Base-by-base conservation (phyloP, 208 protist genomes). In the Acanthamoeba quina region DNA sequence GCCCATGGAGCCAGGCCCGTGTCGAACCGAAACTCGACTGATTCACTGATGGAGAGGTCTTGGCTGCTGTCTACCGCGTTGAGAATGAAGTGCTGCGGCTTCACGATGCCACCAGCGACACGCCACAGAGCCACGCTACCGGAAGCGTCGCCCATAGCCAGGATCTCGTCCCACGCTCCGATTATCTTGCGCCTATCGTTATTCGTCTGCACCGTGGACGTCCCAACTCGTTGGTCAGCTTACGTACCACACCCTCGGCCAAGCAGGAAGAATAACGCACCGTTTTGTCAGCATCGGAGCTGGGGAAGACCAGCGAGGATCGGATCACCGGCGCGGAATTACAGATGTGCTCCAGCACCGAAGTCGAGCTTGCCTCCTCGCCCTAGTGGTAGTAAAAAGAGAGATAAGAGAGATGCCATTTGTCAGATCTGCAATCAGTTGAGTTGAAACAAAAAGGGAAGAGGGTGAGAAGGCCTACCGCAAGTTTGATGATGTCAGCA, bases 11-110 rank as follows among this genome's bases (percentile, higher is more conserved):
- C 13, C 6, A 80, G 70, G 17, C 70, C 37, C 3, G 4, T 4
- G n/a, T 80, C 41, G 2, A 15, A 11, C 21, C 19, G 70, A 2
- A 80, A 21, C 41, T 80, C 70, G 21, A 7, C 34, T 26, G 70
- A 80, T 11, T 80, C 70, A 52, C 52, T 80, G 21, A 74, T 10
- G n/a, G 17, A 82, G 2, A 85, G 76, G 37, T 85, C 76, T 21
- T 41, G 49, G 76, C 47, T 56, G 76, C 76, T 41, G 10, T 85
- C 47, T 2, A 85, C 72, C 26, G 72, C 2, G 13, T 21, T 54
- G 72, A 56, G 37, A 24, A 85, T 85, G 76, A 85, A 85, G 76
- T 56, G 37, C 37, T 60, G 76, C 47, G 72, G 72, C 44, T 82
- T 82, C 4, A 82, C 72, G 5, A 82, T 82, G 37, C 76, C 76